Base-by-base conservation (phyloP, 805 yeast species). In the Lachancea meyersii region DNA sequence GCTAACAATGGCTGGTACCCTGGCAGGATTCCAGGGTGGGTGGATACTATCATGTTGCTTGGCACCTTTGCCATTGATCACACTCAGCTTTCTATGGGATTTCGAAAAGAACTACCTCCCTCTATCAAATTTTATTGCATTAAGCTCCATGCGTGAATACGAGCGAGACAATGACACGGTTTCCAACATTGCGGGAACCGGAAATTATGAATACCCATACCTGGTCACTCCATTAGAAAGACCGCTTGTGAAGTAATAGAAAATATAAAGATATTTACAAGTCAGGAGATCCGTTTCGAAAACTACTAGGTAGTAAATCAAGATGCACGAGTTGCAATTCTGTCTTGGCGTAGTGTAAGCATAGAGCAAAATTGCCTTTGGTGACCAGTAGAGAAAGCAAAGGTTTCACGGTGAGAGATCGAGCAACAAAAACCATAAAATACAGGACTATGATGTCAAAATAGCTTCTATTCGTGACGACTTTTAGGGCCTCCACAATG, bases 1-100 rank as follows among this genome's bases (percentile, higher is more conserved):
- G 58, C 65, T 91, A 46, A 87, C 96, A 10, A 88, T 89, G 86
- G 87, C 91, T 0, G 97, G 97, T 2, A 80, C 94, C 0, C 70
- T 91, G 46, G 88, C 86, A 0, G 75, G 77, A 2, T 73, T 86
- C 44, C 87, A 84, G 54, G 78, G 82, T 47, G 95, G 94, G 0
- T 88, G 80, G 68, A 64, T 78, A 4, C 68, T 86, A 34, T 87
- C 96, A 0, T 68, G 82, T 39, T 72, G 77, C 49, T 64, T 93
- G 35, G 66, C 79, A 2, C 97, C 97, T 2, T 66, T 89, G 34
- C 95, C 96, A 1, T 53, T 86, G 5, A 61, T 79, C 3, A 81
- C 94, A 0, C 51, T 81, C 21, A 73, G 75, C 21, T 75, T 80
- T 44, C 68, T 82, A 57, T 86, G 86, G 80, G 82, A 82, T 57